Evolutionary conservation across 2,329 filamentous ascomycete genomes (phyloP), one percentile per base, ranked within the genome.

Genomic region (Diaporthe amygdali): DNA sequence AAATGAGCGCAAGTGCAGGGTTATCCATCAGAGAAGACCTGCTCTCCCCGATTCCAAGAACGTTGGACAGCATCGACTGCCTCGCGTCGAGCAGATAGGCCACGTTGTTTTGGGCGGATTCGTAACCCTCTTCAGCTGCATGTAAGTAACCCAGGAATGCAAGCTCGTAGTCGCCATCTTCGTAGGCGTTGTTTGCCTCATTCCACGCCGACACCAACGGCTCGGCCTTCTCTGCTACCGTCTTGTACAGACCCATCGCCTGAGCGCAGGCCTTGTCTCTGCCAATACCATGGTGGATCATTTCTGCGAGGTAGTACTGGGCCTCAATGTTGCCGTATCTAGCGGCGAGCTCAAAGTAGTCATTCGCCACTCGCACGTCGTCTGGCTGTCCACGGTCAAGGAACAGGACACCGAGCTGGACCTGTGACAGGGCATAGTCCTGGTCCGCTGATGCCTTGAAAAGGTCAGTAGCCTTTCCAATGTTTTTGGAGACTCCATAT

Each of bases 91-190:
- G 88, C 72, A 98, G 86, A 78, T 92, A 96, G 7, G 94, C 95
- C 2, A 97, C 93, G 73, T 98, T 98, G 66, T 94, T 94, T 81
- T 98, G 95, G 0, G 93, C 94, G 74, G 89, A 90, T 79, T 98
- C 95, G 75, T 96, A 97, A 17, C 95, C 95, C 81, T 97, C 95
- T 79, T 98, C 95, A 1, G 95, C 95, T 0, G 94, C 94, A 87
- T 96, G 92, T 79, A 97, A 89, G 74, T 95, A 95, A 67, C 92
- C 88, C 22, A 97, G 87, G 61, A 97, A 87, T 2, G 95, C 95
- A 32, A 92, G 87, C 76, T 97, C 94, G 37, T 90, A 86, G 77
- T 97, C 93, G 5, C 94, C 94, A 22, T 89, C 86, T 69, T 94
- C 92, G 77, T 94, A 97, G 0, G 94, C 95, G 55, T 90, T 87